These are phyloP conservation scores for Paramecium sonneborni DNA, from an alignment of 73 alveolate genomes.

Conservation along the genomic window DNA sequence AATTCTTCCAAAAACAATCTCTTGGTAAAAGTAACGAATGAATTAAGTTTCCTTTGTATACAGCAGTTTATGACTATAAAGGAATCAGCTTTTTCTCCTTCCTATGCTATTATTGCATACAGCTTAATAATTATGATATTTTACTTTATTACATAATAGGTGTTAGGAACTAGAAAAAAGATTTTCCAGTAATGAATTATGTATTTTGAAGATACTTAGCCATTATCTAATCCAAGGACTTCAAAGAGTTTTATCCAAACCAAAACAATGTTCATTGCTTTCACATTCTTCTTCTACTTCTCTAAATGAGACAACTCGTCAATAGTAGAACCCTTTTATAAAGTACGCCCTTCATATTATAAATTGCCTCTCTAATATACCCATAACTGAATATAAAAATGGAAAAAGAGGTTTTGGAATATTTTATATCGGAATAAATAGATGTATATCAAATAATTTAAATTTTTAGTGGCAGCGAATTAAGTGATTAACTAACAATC, in stretches of 20 bases:
- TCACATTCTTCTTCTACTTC: background rate
- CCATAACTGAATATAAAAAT: no score
- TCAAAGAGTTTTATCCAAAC: conserved; percentile 2
- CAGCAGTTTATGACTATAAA: conserved; percentile 46
- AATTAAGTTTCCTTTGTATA: conserved; percentile 34
- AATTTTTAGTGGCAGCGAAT: no score
- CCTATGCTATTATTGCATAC: conserved; percentile 43
- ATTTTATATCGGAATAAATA: no score
- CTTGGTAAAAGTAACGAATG: conserved; percentile 1
- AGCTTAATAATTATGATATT: background rate
- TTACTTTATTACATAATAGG: background rate
- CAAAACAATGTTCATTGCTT: background rate
- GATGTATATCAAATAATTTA: no score
- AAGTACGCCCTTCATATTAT: background rate
- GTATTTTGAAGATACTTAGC: conserved; percentile 1
- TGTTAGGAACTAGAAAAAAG: background rate
- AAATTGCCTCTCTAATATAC: background rate
- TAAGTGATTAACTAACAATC: no score
- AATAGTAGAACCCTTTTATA: background rate
- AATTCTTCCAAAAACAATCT: conserved; percentile 58
- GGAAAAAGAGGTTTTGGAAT: no score
- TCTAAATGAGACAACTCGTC: background rate
- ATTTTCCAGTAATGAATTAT: background rate
- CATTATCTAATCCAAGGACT: conserved; percentile 19
- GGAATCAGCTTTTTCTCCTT: conserved; percentile 61